Evolutionary conservation across 345 rosid species (phyloP), one percentile per base, ranked within the genome.

Genomic region (Cochlearia excelsa): DNA sequence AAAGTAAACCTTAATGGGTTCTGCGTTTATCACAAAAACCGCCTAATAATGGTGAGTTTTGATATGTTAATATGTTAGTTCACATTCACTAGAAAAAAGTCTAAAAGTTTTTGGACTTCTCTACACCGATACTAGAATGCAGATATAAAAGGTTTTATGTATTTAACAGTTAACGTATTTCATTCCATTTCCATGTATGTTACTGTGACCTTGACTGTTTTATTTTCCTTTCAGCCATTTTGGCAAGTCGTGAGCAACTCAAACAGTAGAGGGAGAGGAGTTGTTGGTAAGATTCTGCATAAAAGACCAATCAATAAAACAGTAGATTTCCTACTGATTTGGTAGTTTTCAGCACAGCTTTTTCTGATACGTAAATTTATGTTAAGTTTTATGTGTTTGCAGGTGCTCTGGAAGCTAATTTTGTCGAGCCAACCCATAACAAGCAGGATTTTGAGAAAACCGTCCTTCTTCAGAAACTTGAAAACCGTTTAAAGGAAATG

Each of bases 391-490:
- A 51, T 60, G 38, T 59, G 37, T 74, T 70, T 57, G 29, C 74
- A 89, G 97, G 99, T 76, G 78, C 82, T 67, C 68, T 93, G 64
- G 95, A 93, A 80, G 94, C 99, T 73, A 83, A 93, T 76, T 85
- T 87, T 74, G 60, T 93, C 43, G 84, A 93, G 81, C 99, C 99
- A 45, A 81, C 88, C 66, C 99, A 93, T 78, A 84, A 82, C 81
- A 93, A 93, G 75, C 99, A 89, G 73, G 99, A 87, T 62, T 87
- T 93, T 66, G 99, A 93, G 79, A 93, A 89, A 72, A 93, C 99
- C 66, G 72, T 90, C 62, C 86, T 93, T 56, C 85, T 93, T 68
- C 97, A 93, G 73, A 93, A 82, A 75, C 94, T 89, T 74, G 99
- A 93, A 85, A 48, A 23, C 69, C 95, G 99, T 39, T 71, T 93